Evolutionary conservation across 352 stramenopile genomes (phyloP).

Genomic region (Globisporangium cederbergense): DNA sequence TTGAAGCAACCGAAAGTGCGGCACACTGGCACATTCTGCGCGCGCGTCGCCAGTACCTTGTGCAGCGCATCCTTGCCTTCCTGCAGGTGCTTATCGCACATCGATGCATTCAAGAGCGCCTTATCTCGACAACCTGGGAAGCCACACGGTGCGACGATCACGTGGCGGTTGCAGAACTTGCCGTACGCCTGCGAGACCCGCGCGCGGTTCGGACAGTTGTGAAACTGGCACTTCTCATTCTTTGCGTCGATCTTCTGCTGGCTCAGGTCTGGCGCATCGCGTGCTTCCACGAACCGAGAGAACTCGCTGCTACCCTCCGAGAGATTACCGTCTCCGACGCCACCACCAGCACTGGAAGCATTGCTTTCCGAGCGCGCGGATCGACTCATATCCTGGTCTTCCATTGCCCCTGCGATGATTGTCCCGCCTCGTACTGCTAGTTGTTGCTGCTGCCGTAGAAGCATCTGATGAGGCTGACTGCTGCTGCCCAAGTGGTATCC

Average conservation of each 20-base stretch:
- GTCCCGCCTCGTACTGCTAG: neutral
- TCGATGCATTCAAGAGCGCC: constrained; percentile 49
- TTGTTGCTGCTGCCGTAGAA: constrained; percentile 10
- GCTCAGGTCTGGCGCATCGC: constrained; percentile 43
- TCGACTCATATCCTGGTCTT: neutral
- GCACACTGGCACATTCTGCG: constrained; percentile 79
- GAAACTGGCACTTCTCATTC: constrained; percentile 72
- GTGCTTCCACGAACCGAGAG: constrained; percentile 35
- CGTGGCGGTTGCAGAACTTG: constrained; percentile 85
- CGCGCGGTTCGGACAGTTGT: constrained; percentile 74
- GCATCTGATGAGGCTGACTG: constrained; percentile 7
- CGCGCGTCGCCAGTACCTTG: constrained; percentile 47
- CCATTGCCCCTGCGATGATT: neutral
- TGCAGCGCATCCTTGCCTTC: constrained; percentile 74
- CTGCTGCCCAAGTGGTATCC: constrained; percentile 11
- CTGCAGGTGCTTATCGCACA: constrained; percentile 70
- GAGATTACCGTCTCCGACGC: constrained; percentile 8
- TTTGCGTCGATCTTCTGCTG: constrained; percentile 58
- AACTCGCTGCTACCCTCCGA: constrained; percentile 32
- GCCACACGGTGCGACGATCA: constrained; percentile 80
- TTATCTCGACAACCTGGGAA: constrained; percentile 85
- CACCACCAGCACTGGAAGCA: constrained; percentile 7
- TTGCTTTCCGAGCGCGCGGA: constrained; percentile 9
- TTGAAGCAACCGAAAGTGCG: constrained; percentile 80
- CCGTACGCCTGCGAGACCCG: constrained; percentile 73